Evolutionary conservation across 2,329 filamentous ascomycete species (phyloP), one percentile per base, ranked within the genome.

Genomic region (Sporothrix humicola): DNA sequence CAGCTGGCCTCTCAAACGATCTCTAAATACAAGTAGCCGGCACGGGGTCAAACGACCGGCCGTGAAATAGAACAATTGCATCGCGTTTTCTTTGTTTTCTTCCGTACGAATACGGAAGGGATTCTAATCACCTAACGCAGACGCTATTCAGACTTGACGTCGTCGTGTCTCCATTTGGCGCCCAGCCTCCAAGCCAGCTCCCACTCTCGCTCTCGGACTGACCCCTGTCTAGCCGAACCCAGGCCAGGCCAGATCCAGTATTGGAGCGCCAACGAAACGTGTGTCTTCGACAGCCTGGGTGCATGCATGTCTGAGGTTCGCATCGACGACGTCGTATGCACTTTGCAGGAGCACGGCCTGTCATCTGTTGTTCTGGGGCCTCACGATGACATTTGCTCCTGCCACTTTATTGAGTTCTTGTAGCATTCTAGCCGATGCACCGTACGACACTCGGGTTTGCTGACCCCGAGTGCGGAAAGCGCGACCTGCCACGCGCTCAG

Each of bases 241-340:
- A 65, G 61, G 46, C 61, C 61, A 65, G 61, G 44, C 63, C 44
- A 50, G 63, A 17, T 26, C 59, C 63, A 50, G 23, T 20, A 68
- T 48, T 50, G 63, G 42, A 50, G 63, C 63, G 50, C 66, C 26
- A 56, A 31, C 48, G 31, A 56, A 42, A 37, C 48, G 26, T 52
- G 50, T 31, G 26, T 37, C 17, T 48, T 69, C 31, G 26, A 37
- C 31, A 20, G 48, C 26, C 48, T 69, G 46, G 23, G 23, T 69
- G 65, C 65, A 69, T 69, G 65, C 65, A 69, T 54, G 46, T 52
- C 46, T 52, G 23, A 69, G 46, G 65, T 37, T 69, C 26, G 31
- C 56, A 61, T 68, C 44, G 46, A 52, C 63, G 31, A 37, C 23
- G 63, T 68, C 26, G 65, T 37, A 20, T 68, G 42, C 65, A 68